Evolutionary conservation across 768 basidiomycete genomes (phyloP), one percentile per base, ranked within the genome.

Genomic region (Naganishia randhawae): DNA sequence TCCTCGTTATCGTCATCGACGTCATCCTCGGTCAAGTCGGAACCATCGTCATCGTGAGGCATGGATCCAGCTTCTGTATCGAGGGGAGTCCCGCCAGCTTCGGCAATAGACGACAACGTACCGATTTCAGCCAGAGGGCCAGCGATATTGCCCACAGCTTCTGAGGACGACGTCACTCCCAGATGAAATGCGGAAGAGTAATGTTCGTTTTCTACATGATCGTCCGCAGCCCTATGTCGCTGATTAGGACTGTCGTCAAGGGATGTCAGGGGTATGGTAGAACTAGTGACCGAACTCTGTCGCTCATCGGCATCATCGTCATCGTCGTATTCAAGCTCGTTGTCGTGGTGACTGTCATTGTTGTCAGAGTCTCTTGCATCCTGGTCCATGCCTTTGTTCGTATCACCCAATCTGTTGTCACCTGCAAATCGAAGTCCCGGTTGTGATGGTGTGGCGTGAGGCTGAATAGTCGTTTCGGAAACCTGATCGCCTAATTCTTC

Each of bases 241-340:
- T 61, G 35, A 41, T 61, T 61, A 3, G 57, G 57, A 25, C 57
- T 61, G 25, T 61, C 57, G 29, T 61, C 57, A 22, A 61, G 57
- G 22, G 57, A 61, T 29, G 57, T 61, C 19, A 61, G 33, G 7
- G 57, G 57, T n/a, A 61, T 61, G 1, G 57, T 61, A 0, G 57
- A 61, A 22, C 57, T 61, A 14, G 57, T 61, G 25, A 61, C 57
- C 22, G 57, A 61, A 22, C 57, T 61, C 17, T 61, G 57, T 4
- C 57, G 57, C 29, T 61, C 57, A 25, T 61, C 57, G 37, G n/a
- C 37, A 19, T 61, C 57, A 25, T 61, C 57, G 22, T 55, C 54
- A 19, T 33, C 8, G 27, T 55, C 33, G 29, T 33, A 19, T 22
- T 41, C 57, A 39, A 35, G 32, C 33, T 8, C n/a, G n/a, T 22